Evolutionary conservation across 768 basidiomycete genomes (phyloP).

Genomic region (Collybia sp.): DNA sequence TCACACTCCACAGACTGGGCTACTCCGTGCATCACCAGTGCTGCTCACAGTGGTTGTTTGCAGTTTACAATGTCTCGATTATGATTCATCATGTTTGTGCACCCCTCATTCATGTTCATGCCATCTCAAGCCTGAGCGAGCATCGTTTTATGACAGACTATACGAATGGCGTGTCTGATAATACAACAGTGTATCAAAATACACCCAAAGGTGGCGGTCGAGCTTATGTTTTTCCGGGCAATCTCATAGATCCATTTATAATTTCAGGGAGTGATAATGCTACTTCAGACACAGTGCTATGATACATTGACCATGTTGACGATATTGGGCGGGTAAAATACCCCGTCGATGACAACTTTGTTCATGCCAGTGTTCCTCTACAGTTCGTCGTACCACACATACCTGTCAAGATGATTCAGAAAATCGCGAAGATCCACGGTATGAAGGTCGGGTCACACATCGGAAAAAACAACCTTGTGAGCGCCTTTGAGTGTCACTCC

Average conservation of each 20-base stretch:
- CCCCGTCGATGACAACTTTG: not conserved
- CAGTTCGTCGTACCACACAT: not conserved
- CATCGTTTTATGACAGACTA: too few relatives aligned
- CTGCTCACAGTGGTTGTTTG: too few relatives aligned
- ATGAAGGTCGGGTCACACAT: not conserved
- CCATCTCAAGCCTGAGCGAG: too few relatives aligned
- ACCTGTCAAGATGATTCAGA: not conserved
- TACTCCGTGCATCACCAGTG: too few relatives aligned
- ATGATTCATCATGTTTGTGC: too few relatives aligned
- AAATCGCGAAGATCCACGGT: not conserved
- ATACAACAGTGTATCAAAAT: too few relatives aligned
- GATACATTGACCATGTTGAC: constrained; percentile 1
- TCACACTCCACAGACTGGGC: too few relatives aligned
- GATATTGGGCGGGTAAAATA: not conserved
- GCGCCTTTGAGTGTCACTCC: not conserved
- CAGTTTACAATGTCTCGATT: too few relatives aligned
- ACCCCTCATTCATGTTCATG: too few relatives aligned
- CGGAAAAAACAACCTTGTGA: not conserved
- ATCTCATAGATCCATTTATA: not conserved
- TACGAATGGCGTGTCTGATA: too few relatives aligned
- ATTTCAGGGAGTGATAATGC: not conserved
- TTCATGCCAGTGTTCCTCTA: not conserved
- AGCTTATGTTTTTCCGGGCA: not conserved
- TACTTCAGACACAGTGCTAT: not conserved
- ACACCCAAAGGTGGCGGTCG: not conserved